A percentile compares a stretch with the other conserved stretches of the same genome.
Conservation (phyloP, 176 grass and related monocot species). For the Avena insularis region DNA sequence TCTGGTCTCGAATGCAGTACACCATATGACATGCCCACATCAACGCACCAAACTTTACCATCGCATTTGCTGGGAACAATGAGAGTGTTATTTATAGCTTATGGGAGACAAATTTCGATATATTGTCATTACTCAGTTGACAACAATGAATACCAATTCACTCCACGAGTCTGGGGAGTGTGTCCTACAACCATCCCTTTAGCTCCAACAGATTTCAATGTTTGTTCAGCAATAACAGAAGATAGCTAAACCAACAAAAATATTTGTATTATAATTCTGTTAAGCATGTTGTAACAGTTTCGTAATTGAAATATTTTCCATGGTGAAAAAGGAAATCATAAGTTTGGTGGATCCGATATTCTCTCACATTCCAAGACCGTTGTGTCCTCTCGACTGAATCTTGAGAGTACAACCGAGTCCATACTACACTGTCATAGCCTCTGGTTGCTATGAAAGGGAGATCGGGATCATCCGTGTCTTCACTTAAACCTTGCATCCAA, state of each 20-base stretch:
- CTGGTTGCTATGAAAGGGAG: constrained; percentile 89
- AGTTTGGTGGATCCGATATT: not conserved
- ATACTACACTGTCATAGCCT: constrained; percentile 94
- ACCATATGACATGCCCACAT: constrained; percentile 96
- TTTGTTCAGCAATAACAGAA: constrained; percentile 72
- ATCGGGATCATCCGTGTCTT: constrained; percentile 45
- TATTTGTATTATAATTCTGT: constrained; percentile 20
- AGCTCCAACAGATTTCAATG: constrained; percentile 68
- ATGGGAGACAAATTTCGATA: not conserved
- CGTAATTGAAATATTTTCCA: not conserved
- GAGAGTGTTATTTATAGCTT: constrained; percentile 18
- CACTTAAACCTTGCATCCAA: constrained; percentile 73
- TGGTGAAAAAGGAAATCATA: not conserved
- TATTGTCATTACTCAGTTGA: not conserved
- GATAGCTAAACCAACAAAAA: constrained; percentile 66
- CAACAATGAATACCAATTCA: constrained; percentile 66
- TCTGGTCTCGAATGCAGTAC: constrained; percentile 85
- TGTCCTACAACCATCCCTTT: constrained; percentile 96
- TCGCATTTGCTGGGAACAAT: constrained; percentile 76
- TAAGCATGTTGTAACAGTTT: not conserved
- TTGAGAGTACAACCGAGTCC: constrained; percentile 84
- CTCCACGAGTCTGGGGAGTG: constrained; percentile 81
- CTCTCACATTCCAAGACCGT: constrained; percentile 63
- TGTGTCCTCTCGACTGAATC: constrained; percentile 50
- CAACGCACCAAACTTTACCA: constrained; percentile 86